phyloP scores from a whole-genome alignment of 495 filamentous ascomycete genomes.

The Podospora appendiculata region DNA sequence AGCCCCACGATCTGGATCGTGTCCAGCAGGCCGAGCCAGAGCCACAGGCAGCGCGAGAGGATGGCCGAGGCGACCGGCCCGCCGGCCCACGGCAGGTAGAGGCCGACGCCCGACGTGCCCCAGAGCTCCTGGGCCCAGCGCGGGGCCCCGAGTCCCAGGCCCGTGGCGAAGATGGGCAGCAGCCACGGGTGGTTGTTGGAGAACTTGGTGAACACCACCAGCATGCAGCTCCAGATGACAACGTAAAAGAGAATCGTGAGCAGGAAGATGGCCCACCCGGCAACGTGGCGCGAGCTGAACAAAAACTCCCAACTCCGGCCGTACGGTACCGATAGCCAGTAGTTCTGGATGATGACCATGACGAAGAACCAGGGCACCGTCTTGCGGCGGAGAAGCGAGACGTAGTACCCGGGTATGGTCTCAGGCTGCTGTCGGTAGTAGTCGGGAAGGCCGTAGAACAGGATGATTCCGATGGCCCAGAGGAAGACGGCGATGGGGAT shows the following conservation, averaged over 20 bases:
- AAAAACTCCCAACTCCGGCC: constrained; percentile 57
- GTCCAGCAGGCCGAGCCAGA: constrained; percentile 59
- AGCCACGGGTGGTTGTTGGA: constrained; percentile 53
- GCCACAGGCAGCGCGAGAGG: constrained; percentile 49
- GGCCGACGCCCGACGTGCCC: constrained; percentile 45
- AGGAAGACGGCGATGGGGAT: constrained; percentile 41
- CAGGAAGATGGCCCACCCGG: constrained; percentile 42
- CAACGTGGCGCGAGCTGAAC: constrained; percentile 41
- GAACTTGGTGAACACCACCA: constrained; percentile 38
- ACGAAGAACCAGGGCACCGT: constrained; percentile 54
- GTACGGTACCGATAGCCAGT: constrained; percentile 50
- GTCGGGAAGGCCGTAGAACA: constrained; percentile 50
- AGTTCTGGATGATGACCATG: constrained; percentile 56
- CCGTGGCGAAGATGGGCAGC: constrained; percentile 53
- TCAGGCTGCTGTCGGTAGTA: constrained; percentile 62
- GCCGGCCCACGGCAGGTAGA: constrained; percentile 51
- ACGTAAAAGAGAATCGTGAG: constrained; percentile 52
- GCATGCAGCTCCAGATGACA: constrained; percentile 41
- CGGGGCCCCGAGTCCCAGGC: constrained; percentile 40
- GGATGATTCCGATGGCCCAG: constrained; percentile 38
- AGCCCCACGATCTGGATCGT: constrained; percentile 54
- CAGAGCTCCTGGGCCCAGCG: constrained; percentile 59
- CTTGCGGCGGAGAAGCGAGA: constrained; percentile 46
- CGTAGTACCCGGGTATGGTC: constrained; percentile 53
- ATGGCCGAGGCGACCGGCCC: constrained; percentile 41